Evolutionary conservation across 352 stramenopile genomes (phyloP).

Genomic region (Phytopythium oedochilum): DNA sequence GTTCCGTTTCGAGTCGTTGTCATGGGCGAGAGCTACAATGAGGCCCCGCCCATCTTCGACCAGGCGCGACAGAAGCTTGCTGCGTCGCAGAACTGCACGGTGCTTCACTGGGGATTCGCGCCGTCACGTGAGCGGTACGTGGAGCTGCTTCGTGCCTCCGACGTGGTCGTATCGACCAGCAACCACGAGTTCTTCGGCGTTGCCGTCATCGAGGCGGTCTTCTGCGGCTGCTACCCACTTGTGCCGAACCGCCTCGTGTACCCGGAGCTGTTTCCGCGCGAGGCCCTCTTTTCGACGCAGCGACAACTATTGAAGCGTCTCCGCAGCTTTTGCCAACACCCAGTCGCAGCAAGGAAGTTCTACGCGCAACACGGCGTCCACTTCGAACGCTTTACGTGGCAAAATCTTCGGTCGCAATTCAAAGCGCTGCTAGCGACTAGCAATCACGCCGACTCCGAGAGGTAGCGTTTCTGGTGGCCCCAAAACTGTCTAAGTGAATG

Average conservation of each 20-base stretch:
- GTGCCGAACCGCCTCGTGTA: conserved; percentile 49
- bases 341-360: conserved; percentile 14
- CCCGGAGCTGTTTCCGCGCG: conserved; percentile 32
- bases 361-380: conserved; percentile 1
- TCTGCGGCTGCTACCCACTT: conserved; percentile 40
- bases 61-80: conserved; percentile 18
- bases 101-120: conserved; percentile 38
- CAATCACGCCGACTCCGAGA: too few relatives aligned
- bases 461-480: too few relatives aligned
- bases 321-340: conserved; percentile 29
- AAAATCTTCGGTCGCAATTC: conserved; percentile 16
- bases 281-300: conserved; percentile 35
- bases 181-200: conserved; percentile 60
- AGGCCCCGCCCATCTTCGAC: conserved; percentile 23
- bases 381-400: conserved; percentile 31
- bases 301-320: conserved; percentile 44
- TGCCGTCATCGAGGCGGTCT: conserved; percentile 39
- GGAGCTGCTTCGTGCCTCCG: conserved; percentile 19
- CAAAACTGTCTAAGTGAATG: too few relatives aligned
- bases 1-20: conserved; percentile 32
- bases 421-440: conserved; percentile 17
- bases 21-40: conserved; percentile 29
- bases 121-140: conserved; percentile 28
- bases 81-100: conserved; percentile 12
- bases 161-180: conserved; percentile 53